Conservation (phyloP, 768 basidiomycete species). For the Sistotremastrum suecicum region DNA sequence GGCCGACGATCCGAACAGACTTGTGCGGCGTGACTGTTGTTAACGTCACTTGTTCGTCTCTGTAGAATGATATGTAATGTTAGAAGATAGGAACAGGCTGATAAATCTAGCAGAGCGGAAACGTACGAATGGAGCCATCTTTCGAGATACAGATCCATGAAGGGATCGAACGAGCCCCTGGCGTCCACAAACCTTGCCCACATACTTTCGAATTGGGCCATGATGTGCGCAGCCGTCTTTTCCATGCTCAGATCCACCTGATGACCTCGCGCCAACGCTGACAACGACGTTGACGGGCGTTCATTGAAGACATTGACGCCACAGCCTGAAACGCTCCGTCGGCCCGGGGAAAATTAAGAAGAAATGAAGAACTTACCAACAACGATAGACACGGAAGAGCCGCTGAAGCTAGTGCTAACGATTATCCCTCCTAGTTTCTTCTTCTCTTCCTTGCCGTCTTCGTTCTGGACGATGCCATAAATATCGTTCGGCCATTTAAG, state of each 20-base stretch:
- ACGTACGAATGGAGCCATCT: conserved; percentile 90
- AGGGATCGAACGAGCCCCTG: conserved; percentile 63
- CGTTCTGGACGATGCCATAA: conserved; percentile 46
- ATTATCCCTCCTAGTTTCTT: conserved; percentile 88
- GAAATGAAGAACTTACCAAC: conserved; percentile 42
- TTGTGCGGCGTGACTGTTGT: conserved; percentile 60
- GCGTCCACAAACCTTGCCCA: conserved; percentile 59
- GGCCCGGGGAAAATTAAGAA: background rate
- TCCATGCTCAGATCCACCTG: conserved; percentile 46
- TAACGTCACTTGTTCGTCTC: conserved; percentile 72
- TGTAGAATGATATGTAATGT: conserved; percentile 18
- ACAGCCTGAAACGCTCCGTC: conserved; percentile 40
- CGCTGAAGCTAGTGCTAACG: conserved; percentile 75
- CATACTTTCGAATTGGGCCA: conserved; percentile 63
- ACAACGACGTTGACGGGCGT: conserved; percentile 70
- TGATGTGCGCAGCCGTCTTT: conserved; percentile 54
- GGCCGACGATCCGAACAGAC: conserved; percentile 64
- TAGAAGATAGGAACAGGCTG: background rate
- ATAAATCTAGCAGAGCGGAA: background rate
- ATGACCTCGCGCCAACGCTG: conserved; percentile 36
- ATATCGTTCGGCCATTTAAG: conserved; percentile 98
- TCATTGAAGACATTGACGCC: conserved; percentile 79
- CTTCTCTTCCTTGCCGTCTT: conserved; percentile 28
- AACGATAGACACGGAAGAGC: conserved; percentile 58
- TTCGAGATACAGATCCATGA: conserved; percentile 64